These are phyloP conservation scores for Geotrichum cucujoidarum DNA, from an alignment of 1,139 yeast genomes.

Conservation along the genomic window DNA sequence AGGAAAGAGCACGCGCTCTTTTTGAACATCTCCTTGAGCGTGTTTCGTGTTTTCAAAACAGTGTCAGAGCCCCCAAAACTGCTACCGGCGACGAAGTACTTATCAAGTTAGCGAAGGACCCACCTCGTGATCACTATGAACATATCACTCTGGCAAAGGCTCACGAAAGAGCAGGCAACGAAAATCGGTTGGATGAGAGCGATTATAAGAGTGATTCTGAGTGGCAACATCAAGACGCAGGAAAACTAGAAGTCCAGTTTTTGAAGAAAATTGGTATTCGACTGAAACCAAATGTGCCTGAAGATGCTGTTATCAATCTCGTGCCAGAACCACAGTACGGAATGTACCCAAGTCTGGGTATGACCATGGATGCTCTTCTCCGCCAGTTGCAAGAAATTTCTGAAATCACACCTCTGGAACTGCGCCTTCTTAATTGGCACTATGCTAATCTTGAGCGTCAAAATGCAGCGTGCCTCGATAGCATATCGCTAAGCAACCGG, in stretches of 20 bases:
- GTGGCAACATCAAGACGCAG: slow-evolving; percentile 29
- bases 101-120: slow-evolving; percentile 39
- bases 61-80: slow-evolving; percentile 34
- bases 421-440: slow-evolving; percentile 40
- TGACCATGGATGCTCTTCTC: slow-evolving; percentile 37
- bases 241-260: slow-evolving; percentile 30
- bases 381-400: slow-evolving; percentile 34
- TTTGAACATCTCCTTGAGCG: slow-evolving; percentile 39
- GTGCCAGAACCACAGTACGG: slow-evolving; percentile 38
- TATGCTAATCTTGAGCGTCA: slow-evolving; percentile 41
- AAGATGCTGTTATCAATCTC: slow-evolving; percentile 29
- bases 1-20: slow-evolving; percentile 36
- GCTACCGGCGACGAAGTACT: slow-evolving; percentile 39
- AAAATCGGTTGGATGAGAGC: slow-evolving; percentile 9
- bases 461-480: slow-evolving; percentile 37
- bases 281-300: slow-evolving; percentile 23
- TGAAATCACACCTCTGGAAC: slow-evolving; percentile 36
- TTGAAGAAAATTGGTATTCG: slow-evolving; percentile 33
- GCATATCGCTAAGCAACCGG: slow-evolving; percentile 40
- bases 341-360: slow-evolving; percentile 38
- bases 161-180: slow-evolving; percentile 31
- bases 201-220: slow-evolving; percentile 16
- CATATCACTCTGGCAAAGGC: slow-evolving; percentile 34
- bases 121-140: slow-evolving; percentile 32
- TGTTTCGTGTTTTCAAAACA: slow-evolving; percentile 36